Conservation (phyloP, 768 basidiomycete genomes). For the Pisolithus microcarpus region DNA sequence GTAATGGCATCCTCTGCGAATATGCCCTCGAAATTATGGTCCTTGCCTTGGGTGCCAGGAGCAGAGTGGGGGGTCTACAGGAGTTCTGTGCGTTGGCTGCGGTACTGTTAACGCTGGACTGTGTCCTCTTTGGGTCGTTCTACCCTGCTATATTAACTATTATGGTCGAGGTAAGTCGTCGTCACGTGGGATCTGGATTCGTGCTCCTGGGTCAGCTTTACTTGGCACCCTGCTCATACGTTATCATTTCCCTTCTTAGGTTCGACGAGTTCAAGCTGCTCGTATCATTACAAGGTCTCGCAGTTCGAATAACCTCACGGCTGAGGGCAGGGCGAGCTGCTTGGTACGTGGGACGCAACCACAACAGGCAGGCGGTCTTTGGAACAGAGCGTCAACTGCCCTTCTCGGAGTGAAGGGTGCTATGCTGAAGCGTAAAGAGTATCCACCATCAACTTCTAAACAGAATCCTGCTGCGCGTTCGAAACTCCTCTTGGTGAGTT, state of each 20-base stretch:
- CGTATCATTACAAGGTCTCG: constrained; percentile 41
- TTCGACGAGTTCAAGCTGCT: constrained; percentile 62
- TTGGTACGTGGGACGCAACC: constrained; percentile 20
- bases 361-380: constrained; percentile 10
- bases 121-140: constrained; percentile 82
- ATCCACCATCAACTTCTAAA: constrained; percentile 36
- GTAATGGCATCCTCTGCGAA: constrained; percentile 84
- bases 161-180: constrained; percentile 79
- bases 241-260: constrained; percentile 30
- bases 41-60: constrained; percentile 78
- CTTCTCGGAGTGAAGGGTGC: constrained; percentile 45
- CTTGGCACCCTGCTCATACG: too few relatives aligned
- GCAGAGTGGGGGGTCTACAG: constrained; percentile 81
- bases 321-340: constrained; percentile 25
- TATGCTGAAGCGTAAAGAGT: constrained; percentile 37
- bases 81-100: constrained; percentile 96
- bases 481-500: constrained; percentile 75
- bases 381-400: constrained; percentile 22
- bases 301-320: constrained; percentile 21
- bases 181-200: constrained; percentile 6
- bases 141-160: constrained; percentile 81
- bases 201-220: too few relatives aligned
- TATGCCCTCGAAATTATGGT: constrained; percentile 91
- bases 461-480: constrained; percentile 82
- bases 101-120: constrained; percentile 77